Percentiles rank a stretch among this genome's conserved stretches.
phyloP scores from a whole-genome alignment of 208 protist species.

The Wallacemonas collosoma region DNA sequence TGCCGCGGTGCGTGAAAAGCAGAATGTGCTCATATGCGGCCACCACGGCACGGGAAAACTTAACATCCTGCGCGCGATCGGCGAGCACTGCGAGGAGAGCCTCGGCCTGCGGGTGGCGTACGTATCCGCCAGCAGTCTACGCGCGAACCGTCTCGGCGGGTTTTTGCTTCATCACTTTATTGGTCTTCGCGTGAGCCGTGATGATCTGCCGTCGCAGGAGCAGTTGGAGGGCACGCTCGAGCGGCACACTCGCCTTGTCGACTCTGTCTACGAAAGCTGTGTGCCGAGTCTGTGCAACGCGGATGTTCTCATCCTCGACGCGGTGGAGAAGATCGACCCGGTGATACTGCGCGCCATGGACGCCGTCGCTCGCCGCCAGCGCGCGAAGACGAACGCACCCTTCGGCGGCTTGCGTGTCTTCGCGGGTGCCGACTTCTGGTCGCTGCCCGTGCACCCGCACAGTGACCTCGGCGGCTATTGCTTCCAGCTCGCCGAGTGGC shows the following conservation, averaged over 20 bases:
- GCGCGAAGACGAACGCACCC: constrained; percentile 36
- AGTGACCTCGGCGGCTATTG: constrained; percentile 85
- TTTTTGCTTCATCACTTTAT: constrained; percentile 79
- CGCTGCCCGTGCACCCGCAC: constrained; percentile 70
- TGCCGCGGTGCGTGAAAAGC: constrained; percentile 29
- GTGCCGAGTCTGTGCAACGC: constrained; percentile 65
- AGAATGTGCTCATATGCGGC: constrained; percentile 82
- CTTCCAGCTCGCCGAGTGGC: constrained; percentile 78
- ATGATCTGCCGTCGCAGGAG: constrained; percentile 86
- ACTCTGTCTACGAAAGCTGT: constrained; percentile 65
- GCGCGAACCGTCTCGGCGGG: constrained; percentile 70
- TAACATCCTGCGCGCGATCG: constrained; percentile 76
- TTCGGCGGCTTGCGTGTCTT: constrained; percentile 87
- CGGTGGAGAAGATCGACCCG: constrained; percentile 63
- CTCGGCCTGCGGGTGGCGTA: constrained; percentile 58
- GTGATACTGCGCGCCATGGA: constrained; percentile 77
- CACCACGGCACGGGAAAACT: constrained; percentile 82
- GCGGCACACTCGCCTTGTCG: constrained; percentile 78
- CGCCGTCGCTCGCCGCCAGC: constrained; percentile 60
- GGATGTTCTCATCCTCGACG: constrained; percentile 83
- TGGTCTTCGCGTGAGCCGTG: constrained; percentile 65
- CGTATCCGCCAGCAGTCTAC: constrained; percentile 63
- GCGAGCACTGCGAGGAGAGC: constrained; percentile 51
- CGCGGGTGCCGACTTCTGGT: constrained; percentile 87
- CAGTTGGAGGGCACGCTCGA: constrained; percentile 85